Conservation (phyloP, 2,329 filamentous ascomycete genomes). For the Arthrobotrys sphaeroides region DNA sequence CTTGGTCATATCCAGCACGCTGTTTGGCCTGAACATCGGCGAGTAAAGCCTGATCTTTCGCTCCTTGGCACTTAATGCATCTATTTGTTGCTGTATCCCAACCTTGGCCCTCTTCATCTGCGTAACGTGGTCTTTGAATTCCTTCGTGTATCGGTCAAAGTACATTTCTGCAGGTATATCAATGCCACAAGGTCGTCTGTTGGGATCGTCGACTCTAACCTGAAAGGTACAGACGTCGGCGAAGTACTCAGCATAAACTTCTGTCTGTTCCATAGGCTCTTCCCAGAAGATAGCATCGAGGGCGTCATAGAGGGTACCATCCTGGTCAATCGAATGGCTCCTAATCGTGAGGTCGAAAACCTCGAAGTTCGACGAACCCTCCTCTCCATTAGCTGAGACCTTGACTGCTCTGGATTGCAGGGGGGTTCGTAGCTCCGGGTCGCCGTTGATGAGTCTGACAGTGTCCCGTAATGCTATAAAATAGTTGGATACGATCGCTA, state of each 20-base stretch:
- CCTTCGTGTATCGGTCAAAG: slow-evolving; percentile 56
- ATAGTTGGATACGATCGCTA: slow-evolving; percentile 53
- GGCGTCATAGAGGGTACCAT: slow-evolving; percentile 55
- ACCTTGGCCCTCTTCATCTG: slow-evolving; percentile 54
- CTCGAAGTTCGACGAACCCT: slow-evolving; percentile 54
- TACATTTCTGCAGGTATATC: slow-evolving; percentile 56
- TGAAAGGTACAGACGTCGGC: slow-evolving; percentile 55
- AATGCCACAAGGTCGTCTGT: slow-evolving; percentile 53
- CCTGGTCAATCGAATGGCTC: slow-evolving; percentile 26
- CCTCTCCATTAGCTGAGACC: slow-evolving; percentile 38
- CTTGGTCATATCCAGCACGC: slow-evolving; percentile 47
- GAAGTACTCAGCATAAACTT: slow-evolving; percentile 55
- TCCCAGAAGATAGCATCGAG: slow-evolving; percentile 56
- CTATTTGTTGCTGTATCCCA: slow-evolving; percentile 53
- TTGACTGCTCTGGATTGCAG: slow-evolving; percentile 44
- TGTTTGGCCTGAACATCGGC: slow-evolving; percentile 33
- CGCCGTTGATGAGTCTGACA: slow-evolving; percentile 27
- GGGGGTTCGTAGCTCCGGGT: slow-evolving; percentile 41
- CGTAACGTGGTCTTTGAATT: slow-evolving; percentile 54
- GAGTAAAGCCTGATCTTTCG: slow-evolving; percentile 55
- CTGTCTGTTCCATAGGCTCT: slow-evolving; percentile 37
- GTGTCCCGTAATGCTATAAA: slow-evolving; percentile 44
- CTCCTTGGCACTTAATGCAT: slow-evolving; percentile 55
- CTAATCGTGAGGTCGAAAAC: slow-evolving; percentile 37
- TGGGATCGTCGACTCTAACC: slow-evolving; percentile 43